Percentiles rank a stretch among this genome's conserved stretches.
Conservation (phyloP, 2,329 filamentous ascomycete genomes). For the Lasiodiplodia citricola region DNA sequence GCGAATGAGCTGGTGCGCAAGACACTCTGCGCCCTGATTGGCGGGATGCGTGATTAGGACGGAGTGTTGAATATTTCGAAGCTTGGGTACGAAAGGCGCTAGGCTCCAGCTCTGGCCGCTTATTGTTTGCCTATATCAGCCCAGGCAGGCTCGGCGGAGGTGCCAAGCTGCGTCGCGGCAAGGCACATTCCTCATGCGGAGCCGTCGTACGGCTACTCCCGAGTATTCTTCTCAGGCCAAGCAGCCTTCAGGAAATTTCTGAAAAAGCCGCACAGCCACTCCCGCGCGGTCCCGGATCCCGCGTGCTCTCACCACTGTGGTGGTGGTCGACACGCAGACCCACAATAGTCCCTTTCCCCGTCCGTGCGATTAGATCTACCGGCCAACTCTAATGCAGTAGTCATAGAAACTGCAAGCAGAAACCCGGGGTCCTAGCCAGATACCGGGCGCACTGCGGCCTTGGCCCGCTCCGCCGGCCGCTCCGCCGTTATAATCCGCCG, state of each 20-base stretch:
- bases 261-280: constrained; percentile 13
- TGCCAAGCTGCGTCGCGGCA: background rate
- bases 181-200: constrained; percentile 4
- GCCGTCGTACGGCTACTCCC: constrained; percentile 1
- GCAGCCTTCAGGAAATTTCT: background rate
- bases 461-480: constrained; percentile 10
- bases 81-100: background rate
- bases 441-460: constrained; percentile 19
- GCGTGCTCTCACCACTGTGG: background rate
- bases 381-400: constrained; percentile 17
- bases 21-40: background rate
- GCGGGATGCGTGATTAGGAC: background rate
- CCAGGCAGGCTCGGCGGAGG: background rate
- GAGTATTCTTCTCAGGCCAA: background rate
- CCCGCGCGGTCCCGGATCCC: constrained; percentile 1
- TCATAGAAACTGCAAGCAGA: constrained; percentile 18
- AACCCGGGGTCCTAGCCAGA: background rate
- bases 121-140: background rate
- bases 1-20: background rate
- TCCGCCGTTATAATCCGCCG: constrained; percentile 4
- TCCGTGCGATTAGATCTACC: constrained; percentile 17
- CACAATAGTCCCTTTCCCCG: constrained; percentile 10
- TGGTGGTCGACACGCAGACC: background rate
- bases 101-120: background rate
- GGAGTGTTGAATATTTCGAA: background rate